Evolutionary conservation across 352 stramenopile species (phyloP).

Genomic region (Phytopythium kandeliae): DNA sequence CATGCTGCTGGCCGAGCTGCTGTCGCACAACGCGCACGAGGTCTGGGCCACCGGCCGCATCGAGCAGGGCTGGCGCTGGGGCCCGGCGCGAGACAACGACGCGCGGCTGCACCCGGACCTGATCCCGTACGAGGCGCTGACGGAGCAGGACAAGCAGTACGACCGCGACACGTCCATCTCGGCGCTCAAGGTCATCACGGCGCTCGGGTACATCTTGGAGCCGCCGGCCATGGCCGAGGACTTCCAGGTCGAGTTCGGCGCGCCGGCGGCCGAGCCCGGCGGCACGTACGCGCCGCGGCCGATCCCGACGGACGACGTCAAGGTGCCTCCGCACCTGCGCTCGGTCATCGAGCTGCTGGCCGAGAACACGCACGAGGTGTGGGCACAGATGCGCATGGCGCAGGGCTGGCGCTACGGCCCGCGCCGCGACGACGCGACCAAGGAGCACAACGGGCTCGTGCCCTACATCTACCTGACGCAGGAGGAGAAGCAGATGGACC

Average conservation of each 20-base stretch:
- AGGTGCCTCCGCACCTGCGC: conserved; percentile 54
- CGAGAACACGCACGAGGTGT: conserved; percentile 86
- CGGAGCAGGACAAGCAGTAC: conserved; percentile 74
- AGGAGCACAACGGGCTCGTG: conserved; percentile 84
- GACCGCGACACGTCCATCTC: conserved; percentile 85
- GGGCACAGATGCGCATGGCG: conserved; percentile 83
- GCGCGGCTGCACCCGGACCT: conserved; percentile 78
- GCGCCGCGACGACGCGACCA: conserved; percentile 62
- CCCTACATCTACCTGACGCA: conserved; percentile 88
- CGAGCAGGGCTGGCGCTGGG: conserved; percentile 82
- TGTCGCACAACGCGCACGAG: conserved; percentile 83
- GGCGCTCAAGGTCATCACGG: conserved; percentile 85
- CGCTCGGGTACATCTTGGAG: no score
- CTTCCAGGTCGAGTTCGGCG: no score
- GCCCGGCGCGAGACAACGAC: conserved; percentile 58
- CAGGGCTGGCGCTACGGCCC: conserved; percentile 84
- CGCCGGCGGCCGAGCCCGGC: conserved; percentile 50
- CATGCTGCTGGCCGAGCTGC: conserved; percentile 65
- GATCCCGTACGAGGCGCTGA: conserved; percentile 76
- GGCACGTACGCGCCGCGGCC: conserved; percentile 67
- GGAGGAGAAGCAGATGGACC: conserved; percentile 85
- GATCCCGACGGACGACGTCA: conserved; percentile 68
- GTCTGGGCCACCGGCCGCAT: conserved; percentile 83
- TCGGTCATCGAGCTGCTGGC: conserved; percentile 76
- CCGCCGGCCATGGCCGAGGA: no score